A percentile compares a stretch with the other conserved stretches of the same genome.
These are phyloP conservation scores for Artemisia argyi DNA, from an alignment of 129 eudicot genomes.

Conservation along the genomic window DNA sequence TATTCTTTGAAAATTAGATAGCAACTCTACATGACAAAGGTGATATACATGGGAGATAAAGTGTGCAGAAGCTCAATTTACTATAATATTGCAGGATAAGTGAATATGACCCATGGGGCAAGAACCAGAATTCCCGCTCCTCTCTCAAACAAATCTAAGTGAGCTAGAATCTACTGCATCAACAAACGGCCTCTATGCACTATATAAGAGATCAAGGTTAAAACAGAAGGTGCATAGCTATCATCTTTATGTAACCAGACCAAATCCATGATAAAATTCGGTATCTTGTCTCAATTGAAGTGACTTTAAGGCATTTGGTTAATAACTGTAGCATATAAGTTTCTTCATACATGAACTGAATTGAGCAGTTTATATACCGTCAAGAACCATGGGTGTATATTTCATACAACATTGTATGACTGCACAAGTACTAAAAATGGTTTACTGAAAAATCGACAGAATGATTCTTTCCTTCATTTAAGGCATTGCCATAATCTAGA, in stretches of 20 bases:
- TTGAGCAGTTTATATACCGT: too few relatives aligned
- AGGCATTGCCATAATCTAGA: background rate
- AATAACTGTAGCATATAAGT: too few relatives aligned
- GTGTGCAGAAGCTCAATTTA: background rate
- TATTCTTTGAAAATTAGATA: background rate
- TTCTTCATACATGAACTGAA: too few relatives aligned
- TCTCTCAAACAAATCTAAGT: background rate
- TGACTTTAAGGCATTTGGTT: background rate
- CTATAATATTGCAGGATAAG: background rate
- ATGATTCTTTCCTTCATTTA: background rate
- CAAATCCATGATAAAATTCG: too few relatives aligned
- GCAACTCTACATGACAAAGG: background rate
- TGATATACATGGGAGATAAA: background rate
- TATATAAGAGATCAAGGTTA: background rate
- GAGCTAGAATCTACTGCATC: too few relatives aligned
- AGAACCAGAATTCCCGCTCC: background rate
- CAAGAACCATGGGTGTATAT: too few relatives aligned
- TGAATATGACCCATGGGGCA: background rate
- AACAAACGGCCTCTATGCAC: background rate
- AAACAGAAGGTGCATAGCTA: background rate
- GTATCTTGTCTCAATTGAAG: too few relatives aligned
- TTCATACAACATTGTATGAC: background rate
- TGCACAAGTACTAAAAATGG: background rate
- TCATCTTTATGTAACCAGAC: background rate
- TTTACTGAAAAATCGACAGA: background rate